These are phyloP conservation scores for Rhodotorula sphaerocarpa DNA, from an alignment of 768 basidiomycete species.

Conservation along the genomic window DNA sequence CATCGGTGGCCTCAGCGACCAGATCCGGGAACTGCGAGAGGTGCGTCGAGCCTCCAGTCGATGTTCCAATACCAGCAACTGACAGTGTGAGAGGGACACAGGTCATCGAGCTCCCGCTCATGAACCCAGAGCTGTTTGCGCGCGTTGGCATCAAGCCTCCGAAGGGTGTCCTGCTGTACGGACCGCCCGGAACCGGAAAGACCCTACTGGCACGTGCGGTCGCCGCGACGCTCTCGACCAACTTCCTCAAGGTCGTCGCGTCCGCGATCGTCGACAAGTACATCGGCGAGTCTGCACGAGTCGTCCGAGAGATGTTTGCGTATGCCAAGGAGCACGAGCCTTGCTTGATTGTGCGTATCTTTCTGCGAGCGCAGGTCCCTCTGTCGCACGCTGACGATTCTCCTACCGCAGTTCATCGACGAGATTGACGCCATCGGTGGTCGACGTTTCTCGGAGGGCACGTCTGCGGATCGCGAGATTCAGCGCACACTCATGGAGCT, in stretches of 20 bases:
- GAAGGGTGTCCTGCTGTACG: constrained; percentile 90
- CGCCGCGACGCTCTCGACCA: constrained; percentile 93
- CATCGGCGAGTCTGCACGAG: constrained; percentile 92
- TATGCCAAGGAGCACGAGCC: constrained; percentile 97
- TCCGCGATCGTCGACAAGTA: constrained; percentile 98
- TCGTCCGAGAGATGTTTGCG: constrained; percentile 97
- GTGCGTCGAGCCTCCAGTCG: constrained; percentile 47
- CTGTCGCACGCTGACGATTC: too few species aligned
- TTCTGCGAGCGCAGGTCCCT: too few species aligned
- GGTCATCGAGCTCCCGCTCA: constrained; percentile 91
- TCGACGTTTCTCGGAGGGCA: constrained; percentile 81
- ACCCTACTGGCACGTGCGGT: constrained; percentile 89
- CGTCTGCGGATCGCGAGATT: constrained; percentile 95
- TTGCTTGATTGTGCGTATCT: constrained; percentile 43
- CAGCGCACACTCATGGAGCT: constrained; percentile 99
- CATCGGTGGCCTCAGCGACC: constrained; percentile 89
- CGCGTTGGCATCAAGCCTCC: constrained; percentile 96
- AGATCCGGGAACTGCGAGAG: constrained; percentile 93
- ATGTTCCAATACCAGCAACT: too few species aligned
- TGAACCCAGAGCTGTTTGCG: constrained; percentile 86
- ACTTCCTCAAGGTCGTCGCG: constrained; percentile 97
- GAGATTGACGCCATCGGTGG: constrained; percentile 88
- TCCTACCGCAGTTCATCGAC: constrained; percentile 38
- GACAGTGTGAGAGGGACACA: neutral
- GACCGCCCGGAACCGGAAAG: constrained; percentile 94